Base-by-base conservation (phyloP, 192 early-diverging fungal species). In the Glomus cerebriforme region DNA sequence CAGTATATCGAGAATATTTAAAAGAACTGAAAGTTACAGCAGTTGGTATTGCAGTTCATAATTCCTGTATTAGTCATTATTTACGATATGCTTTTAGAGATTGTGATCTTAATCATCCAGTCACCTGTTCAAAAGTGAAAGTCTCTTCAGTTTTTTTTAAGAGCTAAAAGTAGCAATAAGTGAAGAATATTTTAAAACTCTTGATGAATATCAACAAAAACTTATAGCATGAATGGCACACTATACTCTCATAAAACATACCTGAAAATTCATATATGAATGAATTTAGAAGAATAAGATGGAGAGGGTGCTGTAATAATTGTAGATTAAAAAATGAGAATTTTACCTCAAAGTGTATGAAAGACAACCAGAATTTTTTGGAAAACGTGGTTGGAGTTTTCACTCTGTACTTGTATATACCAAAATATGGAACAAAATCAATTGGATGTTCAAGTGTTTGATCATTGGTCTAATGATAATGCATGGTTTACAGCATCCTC, bases 261-360 rank as follows among this genome's bases (percentile, higher is more conserved):
- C 26, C 34, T 68, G 12, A 68, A 68, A 37, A 68, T 68, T 17
- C 12, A 68, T 68, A 24, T 43, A n/a, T 9, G 34, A 68, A 68
- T 32, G 10, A 68, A 68, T 68, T 43, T 68, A 39, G 66, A 35
- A 15, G 37, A 68, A 68, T 45, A 5, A 26, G 67, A 69, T 69
- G 22, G 5, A 37, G 37, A 45, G 2, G 67, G 22, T 69, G 67
- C 6, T 15, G 22, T 70, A 69, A 69, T 45, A 26, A 69, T 69
- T 45, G 67, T 69, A 45, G 43, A 69, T 26, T 69, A 69, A 3
- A 45, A 69, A n/a, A 69, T 69, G 67, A 69, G 13, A 24, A 45
- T 69, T 45, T 69, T 45, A 69, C 37, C 24, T 22, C 37, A 45
- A 45, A 45, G 67, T 69, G 37, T 9, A 1, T 8, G 5, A 24